Evolutionary conservation across 75 land plant species (phyloP).

Genomic region (Isoetes taiwanensis): DNA sequence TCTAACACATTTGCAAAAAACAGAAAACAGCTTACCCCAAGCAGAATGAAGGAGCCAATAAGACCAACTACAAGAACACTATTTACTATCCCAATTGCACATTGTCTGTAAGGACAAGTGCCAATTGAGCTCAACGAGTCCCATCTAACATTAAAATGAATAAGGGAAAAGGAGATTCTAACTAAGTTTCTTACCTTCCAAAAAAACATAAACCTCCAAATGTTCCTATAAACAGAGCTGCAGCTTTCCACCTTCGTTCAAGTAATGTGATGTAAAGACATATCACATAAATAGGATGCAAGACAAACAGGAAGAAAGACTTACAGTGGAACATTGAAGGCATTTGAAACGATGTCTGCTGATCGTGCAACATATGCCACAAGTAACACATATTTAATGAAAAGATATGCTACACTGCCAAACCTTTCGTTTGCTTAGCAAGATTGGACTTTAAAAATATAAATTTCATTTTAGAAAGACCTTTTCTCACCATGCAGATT

Average conservation of each 20-base stretch:
- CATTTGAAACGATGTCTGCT: slow-evolving; percentile 68
- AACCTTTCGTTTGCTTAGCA: too few relatives aligned
- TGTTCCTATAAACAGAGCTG: slow-evolving; percentile 50
- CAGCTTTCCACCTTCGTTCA: slow-evolving; percentile 81
- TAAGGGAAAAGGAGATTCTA: neutral
- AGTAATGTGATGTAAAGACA: too few relatives aligned
- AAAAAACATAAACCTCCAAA: slow-evolving; percentile 90
- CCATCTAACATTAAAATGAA: neutral
- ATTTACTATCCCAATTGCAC: slow-evolving; percentile 64
- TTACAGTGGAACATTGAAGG: slow-evolving; percentile 62
- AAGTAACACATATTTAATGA: slow-evolving; percentile 91
- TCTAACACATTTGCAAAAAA: too few relatives aligned
- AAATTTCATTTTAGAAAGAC: too few relatives aligned
- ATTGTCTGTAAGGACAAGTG: slow-evolving; percentile 40
- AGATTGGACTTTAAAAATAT: too few relatives aligned
- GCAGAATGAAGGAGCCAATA: slow-evolving; percentile 48
- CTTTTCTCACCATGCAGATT: slow-evolving; percentile 62
- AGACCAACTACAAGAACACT: slow-evolving; percentile 69
- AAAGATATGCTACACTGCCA: slow-evolving; percentile 91
- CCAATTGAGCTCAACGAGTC: too few relatives aligned
- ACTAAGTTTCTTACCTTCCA: slow-evolving; percentile 47
- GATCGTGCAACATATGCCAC: slow-evolving; percentile 98
- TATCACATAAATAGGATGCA: too few relatives aligned
- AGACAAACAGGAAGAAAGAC: slow-evolving; percentile 9
- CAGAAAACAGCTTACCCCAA: slow-evolving; percentile 91